A percentile compares a stretch with the other conserved stretches of the same genome.
Evolutionary conservation across 768 basidiomycete species (phyloP).

Genomic region (Leucosporidium creatinivorum): DNA sequence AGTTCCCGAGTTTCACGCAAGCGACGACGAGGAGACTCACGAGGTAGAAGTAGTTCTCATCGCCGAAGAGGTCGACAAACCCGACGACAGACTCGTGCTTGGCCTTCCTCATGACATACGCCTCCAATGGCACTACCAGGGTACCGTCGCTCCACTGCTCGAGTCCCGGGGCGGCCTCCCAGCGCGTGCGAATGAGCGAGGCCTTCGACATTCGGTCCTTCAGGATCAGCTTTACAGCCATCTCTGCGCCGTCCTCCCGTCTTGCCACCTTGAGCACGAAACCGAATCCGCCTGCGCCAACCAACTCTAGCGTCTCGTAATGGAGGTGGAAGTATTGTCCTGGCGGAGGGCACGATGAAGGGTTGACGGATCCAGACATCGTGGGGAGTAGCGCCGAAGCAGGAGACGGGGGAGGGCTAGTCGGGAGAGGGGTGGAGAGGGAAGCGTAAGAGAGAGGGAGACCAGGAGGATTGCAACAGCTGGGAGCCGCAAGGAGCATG

Average conservation of each 20-base stretch:
- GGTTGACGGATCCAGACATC: slow-evolving; percentile 9
- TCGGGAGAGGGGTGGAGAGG: background rate
- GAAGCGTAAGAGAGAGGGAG: background rate
- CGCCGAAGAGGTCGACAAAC: slow-evolving; percentile 75
- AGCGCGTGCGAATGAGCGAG: slow-evolving; percentile 14
- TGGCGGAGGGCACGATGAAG: slow-evolving; percentile 5
- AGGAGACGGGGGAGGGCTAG: background rate
- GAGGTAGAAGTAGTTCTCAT: slow-evolving; percentile 72
- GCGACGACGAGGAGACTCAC: slow-evolving; percentile 39
- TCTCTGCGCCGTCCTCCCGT: slow-evolving; percentile 54
- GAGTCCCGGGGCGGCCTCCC: background rate
- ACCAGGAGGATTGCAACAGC: no score
- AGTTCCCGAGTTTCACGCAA: background rate
- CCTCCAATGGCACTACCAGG: slow-evolving; percentile 63
- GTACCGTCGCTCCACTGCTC: slow-evolving; percentile 6
- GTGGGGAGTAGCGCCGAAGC: background rate
- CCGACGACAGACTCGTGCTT: slow-evolving; percentile 72
- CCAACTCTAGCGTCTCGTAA: slow-evolving; percentile 40
- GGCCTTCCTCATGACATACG: slow-evolving; percentile 63
- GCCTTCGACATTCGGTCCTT: slow-evolving; percentile 37
- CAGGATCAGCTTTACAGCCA: slow-evolving; percentile 85
- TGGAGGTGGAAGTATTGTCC: slow-evolving; percentile 33
- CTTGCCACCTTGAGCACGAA: slow-evolving; percentile 82
- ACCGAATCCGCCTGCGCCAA: slow-evolving; percentile 89
- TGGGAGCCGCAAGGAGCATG: no score